Evolutionary conservation across 2,329 filamentous ascomycete species (phyloP), one percentile per base, ranked within the genome.

Genomic region (Colletotrichum cuscutae): DNA sequence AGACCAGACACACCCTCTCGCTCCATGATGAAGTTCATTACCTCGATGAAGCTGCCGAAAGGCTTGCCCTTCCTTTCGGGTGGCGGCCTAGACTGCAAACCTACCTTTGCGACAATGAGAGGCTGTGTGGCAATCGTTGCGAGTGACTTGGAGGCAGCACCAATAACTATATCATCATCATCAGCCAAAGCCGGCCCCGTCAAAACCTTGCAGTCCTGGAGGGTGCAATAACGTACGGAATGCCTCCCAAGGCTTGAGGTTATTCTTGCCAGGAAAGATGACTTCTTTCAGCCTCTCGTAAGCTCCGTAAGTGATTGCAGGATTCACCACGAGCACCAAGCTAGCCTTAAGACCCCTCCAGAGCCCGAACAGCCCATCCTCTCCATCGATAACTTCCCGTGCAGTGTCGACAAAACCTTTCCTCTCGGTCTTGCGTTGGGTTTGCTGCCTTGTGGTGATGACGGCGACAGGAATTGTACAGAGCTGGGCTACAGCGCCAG

Each of bases 391-490:
- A 6, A 99, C 95, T 81, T 99, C 97, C 75, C 89, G 91, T 5
- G 94, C 97, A 1, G 97, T 99, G 68, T 93, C 95, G 60, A 97
- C 78, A 74, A 99, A 87, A 22, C 95, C 94, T 83, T 97, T 98
- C 80, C 93, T 92, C 76, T 98, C 94, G 28, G 85, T 87, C 83
- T 95, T 97, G 68, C 88, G 89, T 80, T 98, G 95, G 24, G 97
- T 99, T 83, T 99, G 97, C 82, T 99, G 97, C 65, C 97, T 90
- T 32, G 97, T 98, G 8, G 97, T 99, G 63, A 99, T 91, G 19
- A 99, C 97, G 2, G 97, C 93, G 15, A 99, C 94, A 1, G 97
- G 97, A 69, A 99, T 98, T 12, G 97, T 99, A 84, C 97, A 98
- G 30, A 98, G 84, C 84, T 99, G 97, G 26, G 97, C 97, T 65